phyloP scores from a whole-genome alignment of 352 stramenopile genomes.

The Phytophthora macrochlamydospora region DNA sequence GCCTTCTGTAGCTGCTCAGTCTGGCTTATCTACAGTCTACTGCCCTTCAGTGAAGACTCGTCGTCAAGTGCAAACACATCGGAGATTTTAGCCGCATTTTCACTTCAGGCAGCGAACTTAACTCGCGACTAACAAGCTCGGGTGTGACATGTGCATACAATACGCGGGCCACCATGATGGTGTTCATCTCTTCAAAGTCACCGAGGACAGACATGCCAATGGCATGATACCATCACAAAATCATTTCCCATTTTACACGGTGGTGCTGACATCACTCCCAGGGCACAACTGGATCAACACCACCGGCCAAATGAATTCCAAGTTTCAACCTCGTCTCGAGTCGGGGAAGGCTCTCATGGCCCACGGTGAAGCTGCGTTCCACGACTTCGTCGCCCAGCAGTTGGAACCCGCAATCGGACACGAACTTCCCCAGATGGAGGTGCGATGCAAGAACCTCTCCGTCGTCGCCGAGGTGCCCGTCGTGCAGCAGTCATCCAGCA shows the following conservation, averaged over 20 bases:
- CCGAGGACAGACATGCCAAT: too few species aligned
- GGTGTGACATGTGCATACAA: not conserved
- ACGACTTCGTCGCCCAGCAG: conserved; percentile 28
- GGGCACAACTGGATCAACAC: conserved; percentile 9
- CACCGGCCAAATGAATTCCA: conserved; percentile 6
- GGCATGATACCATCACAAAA: not conserved
- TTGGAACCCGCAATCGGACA: conserved; percentile 30
- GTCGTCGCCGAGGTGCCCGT: conserved; percentile 33
- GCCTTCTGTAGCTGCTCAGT: too few species aligned
- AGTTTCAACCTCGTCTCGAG: conserved; percentile 11
- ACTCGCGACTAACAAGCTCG: not conserved
- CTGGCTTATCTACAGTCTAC: too few species aligned
- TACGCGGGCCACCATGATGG: not conserved
- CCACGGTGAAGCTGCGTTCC: conserved; percentile 29
- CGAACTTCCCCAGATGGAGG: conserved; percentile 38
- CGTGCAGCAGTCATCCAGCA: conserved; percentile 10
- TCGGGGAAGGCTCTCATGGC: conserved; percentile 28
- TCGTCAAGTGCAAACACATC: too few species aligned
- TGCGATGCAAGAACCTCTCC: conserved; percentile 43
- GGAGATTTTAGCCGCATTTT: too few species aligned
- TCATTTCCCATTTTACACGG: not conserved
- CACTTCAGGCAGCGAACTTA: too few species aligned
- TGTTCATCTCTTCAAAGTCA: conserved; percentile 5
- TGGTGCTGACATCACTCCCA: not conserved
- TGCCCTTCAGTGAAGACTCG: too few species aligned